Base-by-base conservation (phyloP, 768 basidiomycete genomes). In the Russula vinacea region DNA sequence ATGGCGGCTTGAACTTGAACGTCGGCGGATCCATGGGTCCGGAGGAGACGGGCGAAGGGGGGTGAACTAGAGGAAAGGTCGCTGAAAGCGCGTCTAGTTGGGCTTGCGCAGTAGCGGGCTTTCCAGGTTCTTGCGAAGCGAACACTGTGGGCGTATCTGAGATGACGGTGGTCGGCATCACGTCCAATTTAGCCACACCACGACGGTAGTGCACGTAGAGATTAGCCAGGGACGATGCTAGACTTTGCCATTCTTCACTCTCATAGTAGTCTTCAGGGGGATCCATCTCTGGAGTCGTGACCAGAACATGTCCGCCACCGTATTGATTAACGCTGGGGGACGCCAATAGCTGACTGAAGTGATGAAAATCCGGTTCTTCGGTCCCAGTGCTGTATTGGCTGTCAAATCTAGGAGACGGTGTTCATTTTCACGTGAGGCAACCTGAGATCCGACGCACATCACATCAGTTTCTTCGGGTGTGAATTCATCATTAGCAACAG, bases 271-370 rank as follows among this genome's bases (percentile, higher is more conserved):
- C 54, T 61, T 65, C 33, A 14, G 55, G 59, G 19, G 60, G 40
- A n/a, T 65, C 59, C 14, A 52, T 52, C 52, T 65, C 58, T 35
- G 56, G 32, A 40, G 33, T 5, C 16, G 40, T 10, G 14, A 75
- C 67, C 26, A 87, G 72, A 19, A 75, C 61, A 5, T 78, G 70
- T 90, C 89, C 89, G 52, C 22, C 29, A 7, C 60, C 91, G 70
- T 39, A 73, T 73, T 50, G 45, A 37, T 54, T 13, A 55, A 56
- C 35, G 33, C 8, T 29, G 6, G 49, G 49, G 13, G 49, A 55
- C 11, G 44, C 29, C 16, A 59, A 37, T 26, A 14, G 26, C 8
- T 65, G 32, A 7, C 19, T 39, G 7, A 65, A 37, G 26, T 51
- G 49, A 39, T 50, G 24, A 0, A 51, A 45, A 14, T 56, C 64